Evolutionary conservation across 2,329 filamentous ascomycete genomes (phyloP).

Genomic region (Septoria petroselini): DNA sequence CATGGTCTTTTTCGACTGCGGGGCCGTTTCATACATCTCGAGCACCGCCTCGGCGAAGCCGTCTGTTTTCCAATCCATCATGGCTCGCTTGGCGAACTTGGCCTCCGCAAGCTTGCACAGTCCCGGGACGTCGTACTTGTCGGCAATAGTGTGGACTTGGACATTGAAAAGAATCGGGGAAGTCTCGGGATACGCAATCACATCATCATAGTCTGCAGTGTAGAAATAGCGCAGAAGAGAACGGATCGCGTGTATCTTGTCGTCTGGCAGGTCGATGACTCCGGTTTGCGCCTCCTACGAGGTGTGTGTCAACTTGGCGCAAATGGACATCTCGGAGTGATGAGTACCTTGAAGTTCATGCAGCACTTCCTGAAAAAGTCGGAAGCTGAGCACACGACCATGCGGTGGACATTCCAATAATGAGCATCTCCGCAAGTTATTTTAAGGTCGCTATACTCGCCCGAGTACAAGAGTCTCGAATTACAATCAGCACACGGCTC

Average conservation of each 20-base stretch:
- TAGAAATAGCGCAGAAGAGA: constrained; percentile 11
- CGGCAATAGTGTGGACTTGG: constrained; percentile 1
- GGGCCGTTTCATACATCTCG: constrained; percentile 6
- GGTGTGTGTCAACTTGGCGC: neutral
- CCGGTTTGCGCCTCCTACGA: constrained; percentile 8
- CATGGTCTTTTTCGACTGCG: neutral
- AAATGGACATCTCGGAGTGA: neutral
- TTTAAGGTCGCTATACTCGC: constrained; percentile 22
- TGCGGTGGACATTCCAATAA: constrained; percentile 28
- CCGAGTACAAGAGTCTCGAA: neutral
- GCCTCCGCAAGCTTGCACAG: constrained; percentile 5
- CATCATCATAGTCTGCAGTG: constrained; percentile 13
- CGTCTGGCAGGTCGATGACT: constrained; percentile 1
- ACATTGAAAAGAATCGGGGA: constrained; percentile 12
- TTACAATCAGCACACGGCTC: too few species aligned
- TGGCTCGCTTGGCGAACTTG: constrained; percentile 6
- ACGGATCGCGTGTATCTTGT: neutral
- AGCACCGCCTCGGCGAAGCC: constrained; percentile 11
- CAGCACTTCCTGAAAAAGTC: constrained; percentile 29
- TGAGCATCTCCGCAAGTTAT: constrained; percentile 26
- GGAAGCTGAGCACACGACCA: constrained; percentile 27
- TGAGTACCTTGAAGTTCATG: constrained; percentile 22
- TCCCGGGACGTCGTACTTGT: constrained; percentile 11
- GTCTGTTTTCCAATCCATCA: neutral
- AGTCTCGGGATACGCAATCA: neutral